These are phyloP conservation scores for Pezicula neosporulosa DNA, from an alignment of 2,329 filamentous ascomycete genomes.

Conservation along the genomic window DNA sequence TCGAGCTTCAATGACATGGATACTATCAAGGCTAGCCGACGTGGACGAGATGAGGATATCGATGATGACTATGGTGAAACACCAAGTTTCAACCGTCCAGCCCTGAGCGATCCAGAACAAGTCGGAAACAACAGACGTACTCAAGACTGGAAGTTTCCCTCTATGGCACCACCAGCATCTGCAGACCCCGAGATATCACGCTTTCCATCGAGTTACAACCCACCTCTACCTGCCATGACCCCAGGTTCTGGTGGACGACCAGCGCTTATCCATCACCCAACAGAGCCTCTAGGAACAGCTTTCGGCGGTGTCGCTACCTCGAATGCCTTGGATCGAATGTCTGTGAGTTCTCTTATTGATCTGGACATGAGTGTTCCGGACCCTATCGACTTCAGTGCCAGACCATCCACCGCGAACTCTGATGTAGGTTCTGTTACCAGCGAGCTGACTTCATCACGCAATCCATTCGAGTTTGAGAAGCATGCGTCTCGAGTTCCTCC, in stretches of 20 bases:
- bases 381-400: slow-evolving; percentile 22
- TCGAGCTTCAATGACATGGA: slow-evolving; percentile 59
- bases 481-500: slow-evolving; percentile 53
- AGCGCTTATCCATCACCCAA: slow-evolving; percentile 45
- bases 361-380: slow-evolving; percentile 52
- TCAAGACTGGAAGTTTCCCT: slow-evolving; percentile 57
- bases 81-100: slow-evolving; percentile 43
- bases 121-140: slow-evolving; percentile 47
- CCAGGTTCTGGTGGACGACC: slow-evolving; percentile 36
- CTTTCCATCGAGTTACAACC: slow-evolving; percentile 41
- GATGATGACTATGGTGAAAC: slow-evolving; percentile 17
- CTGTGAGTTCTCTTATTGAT: slow-evolving; percentile 41
- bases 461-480: slow-evolving; percentile 62
- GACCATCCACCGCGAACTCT: slow-evolving; percentile 27
- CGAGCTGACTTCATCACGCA: slow-evolving; percentile 50
- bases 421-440: slow-evolving; percentile 46
- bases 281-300: slow-evolving; percentile 39
- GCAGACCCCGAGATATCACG: slow-evolving; percentile 50
- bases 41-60: slow-evolving; percentile 13
- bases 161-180: slow-evolving; percentile 48
- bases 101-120: slow-evolving; percentile 56
- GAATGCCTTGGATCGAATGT: slow-evolving; percentile 17
- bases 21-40: slow-evolving; percentile 42
- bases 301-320: slow-evolving; percentile 13
- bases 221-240: slow-evolving; percentile 19